Percentiles rank a stretch among this genome's conserved stretches.
phyloP scores from a whole-genome alignment of 331 rosid species.

The Quercus lobata region DNA sequence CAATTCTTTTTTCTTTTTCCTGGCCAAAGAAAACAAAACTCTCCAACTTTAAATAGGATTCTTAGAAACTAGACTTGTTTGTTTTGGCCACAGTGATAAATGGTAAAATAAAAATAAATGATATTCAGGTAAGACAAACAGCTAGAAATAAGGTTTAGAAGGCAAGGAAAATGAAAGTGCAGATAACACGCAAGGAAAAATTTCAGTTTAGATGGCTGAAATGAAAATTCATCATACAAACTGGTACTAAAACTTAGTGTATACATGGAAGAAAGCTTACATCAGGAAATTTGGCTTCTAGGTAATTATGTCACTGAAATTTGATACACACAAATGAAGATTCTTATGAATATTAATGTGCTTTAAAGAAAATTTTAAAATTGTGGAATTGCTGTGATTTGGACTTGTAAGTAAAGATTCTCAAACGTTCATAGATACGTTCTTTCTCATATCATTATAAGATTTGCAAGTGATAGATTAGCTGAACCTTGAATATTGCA shows the following conservation, averaged over 20 bases:
- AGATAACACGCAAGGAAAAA: not conserved
- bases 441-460: not conserved
- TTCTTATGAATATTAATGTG: not conserved
- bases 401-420: not conserved
- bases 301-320: not conserved
- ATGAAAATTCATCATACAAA: not conserved
- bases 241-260: not conserved
- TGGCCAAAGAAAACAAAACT: not conserved
- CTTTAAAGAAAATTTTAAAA: not conserved
- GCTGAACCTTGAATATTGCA: not conserved
- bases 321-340: not conserved
- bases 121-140: constrained; percentile 6
- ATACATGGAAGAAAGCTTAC: not conserved
- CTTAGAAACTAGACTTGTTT: not conserved
- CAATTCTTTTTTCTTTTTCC: not conserved
- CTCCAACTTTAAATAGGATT: not conserved
- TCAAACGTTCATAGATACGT: not conserved
- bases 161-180: not conserved
- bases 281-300: not conserved
- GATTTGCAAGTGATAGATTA: not conserved
- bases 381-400: not conserved
- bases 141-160: not conserved
- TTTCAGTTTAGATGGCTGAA: not conserved
- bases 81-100: not conserved
- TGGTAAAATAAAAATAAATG: not conserved